Base-by-base conservation (phyloP, 768 basidiomycete genomes). In the Russula dissimulans region DNA sequence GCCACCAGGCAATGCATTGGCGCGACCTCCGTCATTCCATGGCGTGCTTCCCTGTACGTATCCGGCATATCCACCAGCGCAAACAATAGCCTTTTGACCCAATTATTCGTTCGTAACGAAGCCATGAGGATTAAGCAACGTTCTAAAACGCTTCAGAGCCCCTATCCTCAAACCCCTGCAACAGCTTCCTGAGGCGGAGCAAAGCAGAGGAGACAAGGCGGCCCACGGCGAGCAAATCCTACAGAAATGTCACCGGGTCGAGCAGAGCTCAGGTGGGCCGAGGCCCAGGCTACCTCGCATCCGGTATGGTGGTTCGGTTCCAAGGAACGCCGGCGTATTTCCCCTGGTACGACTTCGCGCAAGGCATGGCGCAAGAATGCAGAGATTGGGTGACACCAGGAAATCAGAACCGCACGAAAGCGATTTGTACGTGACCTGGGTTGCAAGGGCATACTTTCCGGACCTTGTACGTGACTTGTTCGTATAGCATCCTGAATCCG, bases 181-280 rank as follows among this genome's bases (percentile, higher is more conserved):
- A 18, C 44, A 61, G 15, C 51, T 22, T 51, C 60, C 32, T 48
- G 50, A 17, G 38, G 8, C 31, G 44, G 55, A 53, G 62, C 15
- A 38, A 15, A 55, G 54, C 59, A 61, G 60, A 56, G 48, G 31
- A 36, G 32, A 22, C 41, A 39, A 50, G 51, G 50, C 18, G 60
- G 60, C 59, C 54, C 39, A 44, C 62, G 62, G 62, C 62, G 62
- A 55, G 59, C 60, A 64, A 64, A 64, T 62, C 54, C 60, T 29
- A 42, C 62, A 43, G 34, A 53, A 64, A 34, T 29, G 62, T 55
- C 60, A 53, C 62, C 55, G 62, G 62, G 62, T 64, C 22, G 62
- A 64, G 62, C 62, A 22, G 34, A 52, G 62, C 62, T 64, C 62
- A 36, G 22, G 41, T 47, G 52, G 45, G 60, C 45, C 36, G 14